phyloP scores from a whole-genome alignment of 345 rosid genomes.

The Excoecaria cochinchinensis region DNA sequence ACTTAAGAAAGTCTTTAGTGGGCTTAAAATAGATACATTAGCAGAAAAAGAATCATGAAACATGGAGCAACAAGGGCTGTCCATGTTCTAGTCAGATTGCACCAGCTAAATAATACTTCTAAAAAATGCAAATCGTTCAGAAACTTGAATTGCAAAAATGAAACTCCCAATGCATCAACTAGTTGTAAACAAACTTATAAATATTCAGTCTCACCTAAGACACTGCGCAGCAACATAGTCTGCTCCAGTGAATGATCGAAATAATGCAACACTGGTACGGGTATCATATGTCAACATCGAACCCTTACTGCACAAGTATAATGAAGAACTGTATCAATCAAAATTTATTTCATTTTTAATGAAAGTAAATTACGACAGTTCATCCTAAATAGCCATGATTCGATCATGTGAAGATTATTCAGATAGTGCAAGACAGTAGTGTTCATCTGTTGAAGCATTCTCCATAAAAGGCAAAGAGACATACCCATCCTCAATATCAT shows the following conservation, averaged over 20 bases:
- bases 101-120: neutral
- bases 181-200: neutral
- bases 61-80: neutral
- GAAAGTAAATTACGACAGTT: neutral
- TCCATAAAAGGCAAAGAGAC: slow-evolving; percentile 17
- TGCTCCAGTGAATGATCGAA: slow-evolving; percentile 72
- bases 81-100: neutral
- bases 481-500: slow-evolving; percentile 73
- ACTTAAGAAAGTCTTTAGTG: neutral
- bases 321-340: slow-evolving; percentile 15
- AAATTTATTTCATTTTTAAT: neutral
- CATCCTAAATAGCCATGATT: neutral
- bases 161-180: slow-evolving; percentile 6
- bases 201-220: slow-evolving; percentile 46
- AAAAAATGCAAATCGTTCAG: neutral
- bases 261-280: slow-evolving; percentile 64
- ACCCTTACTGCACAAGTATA: slow-evolving; percentile 52
- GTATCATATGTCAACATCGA: slow-evolving; percentile 55
- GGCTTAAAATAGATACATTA: neutral
- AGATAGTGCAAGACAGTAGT: neutral
- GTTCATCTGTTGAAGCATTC: neutral
- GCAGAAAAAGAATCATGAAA: neutral
- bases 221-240: slow-evolving; percentile 77
- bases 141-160: slow-evolving; percentile 1
- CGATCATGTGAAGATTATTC: neutral